Evolutionary conservation across 331 rosid species (phyloP), one percentile per base, ranked within the genome.

Genomic region (Pyrus hybrid): DNA sequence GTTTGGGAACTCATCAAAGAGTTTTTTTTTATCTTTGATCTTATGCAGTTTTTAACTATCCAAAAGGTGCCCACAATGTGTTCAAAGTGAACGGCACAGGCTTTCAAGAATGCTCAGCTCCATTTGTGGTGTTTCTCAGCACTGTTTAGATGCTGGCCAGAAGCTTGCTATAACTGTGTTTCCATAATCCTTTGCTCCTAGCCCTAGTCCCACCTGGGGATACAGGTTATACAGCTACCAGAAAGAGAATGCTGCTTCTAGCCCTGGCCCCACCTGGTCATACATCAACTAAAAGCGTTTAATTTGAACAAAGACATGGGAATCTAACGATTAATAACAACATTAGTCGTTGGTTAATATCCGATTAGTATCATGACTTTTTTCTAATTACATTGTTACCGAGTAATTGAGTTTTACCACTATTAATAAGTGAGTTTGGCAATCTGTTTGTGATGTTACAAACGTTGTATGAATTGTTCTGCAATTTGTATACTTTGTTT

Each of bases 151-250:
- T 14, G 72, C 73, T 2, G 23, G n/a, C 10, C 73, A 77, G 64
- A 87, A 72, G 79, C 79, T 87, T 21, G 73, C 56, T 28, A 80
- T 84, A 17, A 74, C 73, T 1, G 88, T 77, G 23, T 61, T 76
- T 43, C 63, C 45, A n/a, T 58, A 61, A 41, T 51, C 77, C 0
- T 68, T 79, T 23, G 32, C 76, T 66, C 76, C 67, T 2, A 71
- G 75, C 47, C 75, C 49, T 2, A 54, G 64, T 32, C 75, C 75
- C 8, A 20, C 37, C 41, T 29, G 21, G 37, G 32, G 21, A n/a
- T n/a, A n/a, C n/a, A n/a, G n/a, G n/a, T n/a, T n/a, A 11, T 5
- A 13, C 26, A 25, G 67, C 10, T 17, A 56, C 62, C 62, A 6
- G 30, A 14, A 9, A 9, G 45, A 8, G 45, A 37, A 8, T 9